Percentiles rank a stretch among this genome's conserved stretches.
These are phyloP conservation scores for Clarireedia sp. DNA, from an alignment of 2,329 filamentous ascomycete species.

Conservation along the genomic window DNA sequence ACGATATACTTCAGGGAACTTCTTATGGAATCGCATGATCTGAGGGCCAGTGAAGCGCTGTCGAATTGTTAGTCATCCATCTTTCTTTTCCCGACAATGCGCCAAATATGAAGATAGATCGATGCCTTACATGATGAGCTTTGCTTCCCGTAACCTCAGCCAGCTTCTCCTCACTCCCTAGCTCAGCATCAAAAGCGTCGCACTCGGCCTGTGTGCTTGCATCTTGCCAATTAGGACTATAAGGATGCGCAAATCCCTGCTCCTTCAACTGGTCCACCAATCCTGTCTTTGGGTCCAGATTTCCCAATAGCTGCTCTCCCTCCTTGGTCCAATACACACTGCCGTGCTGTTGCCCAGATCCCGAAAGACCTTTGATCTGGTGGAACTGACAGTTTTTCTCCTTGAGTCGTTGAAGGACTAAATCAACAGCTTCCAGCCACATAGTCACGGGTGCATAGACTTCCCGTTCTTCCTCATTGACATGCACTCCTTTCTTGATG, in stretches of 20 bases:
- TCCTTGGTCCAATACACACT: constrained; percentile 84
- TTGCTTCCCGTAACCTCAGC: constrained; percentile 81
- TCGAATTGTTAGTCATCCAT: background rate
- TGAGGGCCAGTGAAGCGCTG: constrained; percentile 96
- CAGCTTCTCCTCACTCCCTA: constrained; percentile 60
- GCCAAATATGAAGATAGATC: background rate
- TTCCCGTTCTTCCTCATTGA: constrained; percentile 74
- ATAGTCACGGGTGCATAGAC: constrained; percentile 89
- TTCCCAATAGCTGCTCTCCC: constrained; percentile 56
- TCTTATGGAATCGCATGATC: constrained; percentile 78
- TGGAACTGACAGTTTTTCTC: constrained; percentile 64
- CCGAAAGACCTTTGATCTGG: constrained; percentile 73
- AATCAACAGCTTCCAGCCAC: constrained; percentile 89
- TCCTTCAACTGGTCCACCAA: constrained; percentile 64
- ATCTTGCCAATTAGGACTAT: constrained; percentile 96
- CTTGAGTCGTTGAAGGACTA: constrained; percentile 67
- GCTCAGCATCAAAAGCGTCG: constrained; percentile 69
- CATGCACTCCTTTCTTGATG: constrained; percentile 80
- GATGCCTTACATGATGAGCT: constrained; percentile 72
- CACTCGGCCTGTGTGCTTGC: constrained; percentile 89
- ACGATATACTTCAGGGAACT: constrained; percentile 72
- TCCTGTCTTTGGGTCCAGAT: constrained; percentile 50
- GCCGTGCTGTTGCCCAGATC: constrained; percentile 94
- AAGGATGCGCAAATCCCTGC: constrained; percentile 71
- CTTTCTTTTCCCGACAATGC: background rate